Evolutionary conservation across 768 basidiomycete genomes (phyloP).

Genomic region (Collybiopsis confluens): DNA sequence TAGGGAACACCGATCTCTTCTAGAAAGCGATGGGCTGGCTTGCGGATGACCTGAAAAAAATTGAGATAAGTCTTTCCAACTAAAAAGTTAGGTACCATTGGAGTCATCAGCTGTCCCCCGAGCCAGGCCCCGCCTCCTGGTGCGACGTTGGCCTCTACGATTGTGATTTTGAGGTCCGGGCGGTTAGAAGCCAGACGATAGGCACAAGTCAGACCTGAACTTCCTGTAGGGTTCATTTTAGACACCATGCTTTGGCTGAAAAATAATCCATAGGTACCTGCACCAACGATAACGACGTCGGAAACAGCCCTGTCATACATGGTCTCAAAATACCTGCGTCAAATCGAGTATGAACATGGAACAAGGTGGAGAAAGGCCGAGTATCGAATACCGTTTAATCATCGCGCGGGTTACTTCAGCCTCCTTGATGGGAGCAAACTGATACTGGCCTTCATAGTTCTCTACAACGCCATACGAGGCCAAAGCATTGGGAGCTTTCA

Average conservation of each 20-base stretch:
- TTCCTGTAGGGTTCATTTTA: conserved; percentile 39
- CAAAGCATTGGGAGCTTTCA: neutral
- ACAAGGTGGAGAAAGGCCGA: neutral
- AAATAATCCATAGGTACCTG: conserved; percentile 13
- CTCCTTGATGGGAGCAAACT: conserved; percentile 71
- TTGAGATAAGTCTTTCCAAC: neutral
- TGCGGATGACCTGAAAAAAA: conserved; percentile 58
- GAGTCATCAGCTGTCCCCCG: conserved; percentile 74
- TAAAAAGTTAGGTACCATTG: conserved; percentile 47
- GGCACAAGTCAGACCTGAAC: conserved; percentile 67
- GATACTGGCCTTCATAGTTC: conserved; percentile 60
- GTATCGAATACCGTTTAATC: conserved; percentile 63
- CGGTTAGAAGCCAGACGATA: conserved; percentile 65
- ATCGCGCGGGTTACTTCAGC: conserved; percentile 73
- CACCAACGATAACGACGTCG: conserved; percentile 75
- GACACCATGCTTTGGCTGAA: conserved; percentile 39
- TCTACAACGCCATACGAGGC: conserved; percentile 33
- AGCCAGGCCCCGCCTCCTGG: conserved; percentile 79
- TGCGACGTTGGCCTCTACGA: conserved; percentile 57
- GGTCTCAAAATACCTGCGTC: conserved; percentile 60
- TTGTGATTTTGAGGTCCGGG: conserved; percentile 52
- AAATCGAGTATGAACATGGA: neutral
- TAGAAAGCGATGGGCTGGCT: conserved; percentile 72
- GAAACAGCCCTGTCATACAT: conserved; percentile 75
- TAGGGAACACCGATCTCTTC: conserved; percentile 65